A percentile compares a stretch with the other conserved stretches of the same genome.
Evolutionary conservation across 805 yeast genomes (phyloP).

Genomic region (Lipomyces kockii): DNA sequence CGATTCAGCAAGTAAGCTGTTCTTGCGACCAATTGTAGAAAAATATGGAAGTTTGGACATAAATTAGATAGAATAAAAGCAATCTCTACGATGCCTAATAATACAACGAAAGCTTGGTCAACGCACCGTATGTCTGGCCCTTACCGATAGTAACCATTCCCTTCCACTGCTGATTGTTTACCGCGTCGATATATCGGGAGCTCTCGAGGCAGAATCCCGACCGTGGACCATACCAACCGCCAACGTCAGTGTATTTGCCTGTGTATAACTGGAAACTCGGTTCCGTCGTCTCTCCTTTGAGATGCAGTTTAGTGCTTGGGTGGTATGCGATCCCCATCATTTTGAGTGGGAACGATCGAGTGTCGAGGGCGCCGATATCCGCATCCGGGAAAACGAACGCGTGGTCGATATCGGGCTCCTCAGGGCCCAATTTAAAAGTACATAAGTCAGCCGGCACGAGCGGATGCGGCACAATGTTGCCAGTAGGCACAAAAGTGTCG

Average conservation of each 20-base stretch:
- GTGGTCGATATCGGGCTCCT: conserved; percentile 53
- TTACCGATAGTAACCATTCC: conserved; percentile 54
- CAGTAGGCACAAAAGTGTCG: conserved; percentile 53
- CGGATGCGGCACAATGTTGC: conserved; percentile 46
- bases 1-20: conserved; percentile 24
- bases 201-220: conserved; percentile 69
- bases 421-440: conserved; percentile 42
- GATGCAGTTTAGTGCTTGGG: conserved; percentile 51
- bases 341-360: conserved; percentile 49
- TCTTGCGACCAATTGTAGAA: not conserved
- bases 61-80: not conserved
- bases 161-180: conserved; percentile 54
- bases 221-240: conserved; percentile 42
- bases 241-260: conserved; percentile 55
- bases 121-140: conserved; percentile 60
- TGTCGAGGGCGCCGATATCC: conserved; percentile 49
- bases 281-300: conserved; percentile 60
- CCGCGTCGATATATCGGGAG: conserved; percentile 61
- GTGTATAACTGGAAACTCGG: conserved; percentile 71
- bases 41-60: not conserved
- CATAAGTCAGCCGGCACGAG: conserved; percentile 37
- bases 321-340: conserved; percentile 53
- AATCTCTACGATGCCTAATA: conserved; percentile 4
- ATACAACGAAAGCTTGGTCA: conserved; percentile 42
- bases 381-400: conserved; percentile 50